phyloP scores from a whole-genome alignment of 352 stramenopile genomes.

The Poterioochromonas sp. region DNA sequence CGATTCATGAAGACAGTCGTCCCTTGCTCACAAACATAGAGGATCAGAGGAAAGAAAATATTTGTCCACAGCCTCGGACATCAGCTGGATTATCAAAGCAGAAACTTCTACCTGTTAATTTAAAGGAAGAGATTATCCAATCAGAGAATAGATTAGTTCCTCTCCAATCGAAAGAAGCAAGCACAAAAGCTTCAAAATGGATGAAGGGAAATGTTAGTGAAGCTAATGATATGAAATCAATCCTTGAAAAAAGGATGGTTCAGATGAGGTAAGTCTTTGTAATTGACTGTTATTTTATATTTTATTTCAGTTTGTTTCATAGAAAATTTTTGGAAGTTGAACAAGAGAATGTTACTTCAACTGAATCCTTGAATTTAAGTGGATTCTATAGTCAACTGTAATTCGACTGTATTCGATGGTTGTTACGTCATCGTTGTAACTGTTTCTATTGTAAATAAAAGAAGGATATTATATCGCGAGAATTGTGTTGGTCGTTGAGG shows the following conservation, averaged over 20 bases:
- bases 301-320: not conserved
- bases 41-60: not conserved
- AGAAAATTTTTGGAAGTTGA: constrained; percentile 16
- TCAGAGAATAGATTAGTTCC: not conserved
- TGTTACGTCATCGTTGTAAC: no score
- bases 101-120: not conserved
- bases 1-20: not conserved
- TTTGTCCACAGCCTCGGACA: not conserved
- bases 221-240: not conserved
- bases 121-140: not conserved
- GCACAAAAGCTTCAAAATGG: not conserved
- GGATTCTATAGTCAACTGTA: no score
- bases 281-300: not conserved
- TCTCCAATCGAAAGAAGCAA: not conserved
- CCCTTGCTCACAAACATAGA: not conserved
- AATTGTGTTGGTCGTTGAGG: no score
- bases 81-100: not conserved
- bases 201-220: not conserved
- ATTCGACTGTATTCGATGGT: no score
- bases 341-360: not conserved
- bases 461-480: no score
- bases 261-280: not conserved
- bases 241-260: not conserved
- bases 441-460: no score
- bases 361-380: not conserved